Evolutionary conservation across 192 early-diverging fungal genomes (phyloP).

Genomic region (Podila minutissima): DNA sequence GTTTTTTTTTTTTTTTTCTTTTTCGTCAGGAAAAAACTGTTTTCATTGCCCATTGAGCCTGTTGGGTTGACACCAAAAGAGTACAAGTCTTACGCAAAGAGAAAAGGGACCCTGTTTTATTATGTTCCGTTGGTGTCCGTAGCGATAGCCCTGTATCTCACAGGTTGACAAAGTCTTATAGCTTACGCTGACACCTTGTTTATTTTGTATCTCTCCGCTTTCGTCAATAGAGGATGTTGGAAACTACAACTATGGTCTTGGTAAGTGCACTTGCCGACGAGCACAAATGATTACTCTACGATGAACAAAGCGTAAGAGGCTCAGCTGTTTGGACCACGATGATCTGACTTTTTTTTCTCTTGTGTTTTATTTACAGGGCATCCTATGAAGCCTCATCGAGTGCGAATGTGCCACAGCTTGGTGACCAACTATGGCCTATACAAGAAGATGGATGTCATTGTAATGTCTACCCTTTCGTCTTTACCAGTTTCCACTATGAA

Average conservation of each 20-base stretch:
- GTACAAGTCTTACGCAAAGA: too few species aligned
- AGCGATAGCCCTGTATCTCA: too few species aligned
- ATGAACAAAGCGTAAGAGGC: too few species aligned
- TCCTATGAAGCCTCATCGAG: slow-evolving; percentile 97
- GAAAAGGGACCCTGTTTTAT: too few species aligned
- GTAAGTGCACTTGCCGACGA: slow-evolving; percentile 13
- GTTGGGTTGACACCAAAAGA: too few species aligned
- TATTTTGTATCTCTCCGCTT: slow-evolving; percentile 1
- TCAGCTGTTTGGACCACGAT: not conserved
- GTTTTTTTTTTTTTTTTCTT: too few species aligned
- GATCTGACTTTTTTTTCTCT: not conserved
- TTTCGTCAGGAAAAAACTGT: too few species aligned
- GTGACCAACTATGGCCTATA: slow-evolving; percentile 93
- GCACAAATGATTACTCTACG: not conserved
- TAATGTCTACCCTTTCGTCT: slow-evolving; percentile 35
- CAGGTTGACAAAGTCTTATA: not conserved
- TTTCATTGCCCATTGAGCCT: too few species aligned
- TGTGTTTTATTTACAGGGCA: slow-evolving; percentile 62
- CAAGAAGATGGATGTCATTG: slow-evolving; percentile 89
- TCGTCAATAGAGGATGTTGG: slow-evolving; percentile 68
- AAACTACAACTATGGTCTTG: slow-evolving; percentile 89
- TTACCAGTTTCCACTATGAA: not conserved
- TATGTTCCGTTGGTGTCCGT: too few species aligned
- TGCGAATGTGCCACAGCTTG: slow-evolving; percentile 93
- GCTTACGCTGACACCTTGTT: not conserved